Conservation (phyloP, 345 rosid genomes). For the Syzygium aqueum region DNA sequence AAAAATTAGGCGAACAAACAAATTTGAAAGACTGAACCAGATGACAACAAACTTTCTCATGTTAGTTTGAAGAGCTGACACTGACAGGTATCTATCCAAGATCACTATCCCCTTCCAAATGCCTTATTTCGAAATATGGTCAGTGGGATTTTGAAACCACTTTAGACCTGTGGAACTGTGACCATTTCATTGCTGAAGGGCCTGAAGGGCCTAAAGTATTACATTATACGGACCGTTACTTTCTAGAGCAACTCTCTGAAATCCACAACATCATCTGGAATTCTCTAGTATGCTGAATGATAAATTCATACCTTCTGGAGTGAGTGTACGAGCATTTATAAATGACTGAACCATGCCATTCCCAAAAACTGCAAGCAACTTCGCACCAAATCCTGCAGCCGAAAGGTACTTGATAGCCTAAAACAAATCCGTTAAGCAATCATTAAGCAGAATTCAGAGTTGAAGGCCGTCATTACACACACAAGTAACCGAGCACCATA, state of each 20-base stretch:
- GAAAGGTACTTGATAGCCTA: slow-evolving; percentile 91
- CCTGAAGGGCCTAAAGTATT: too few relatives aligned
- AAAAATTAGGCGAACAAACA: too few relatives aligned
- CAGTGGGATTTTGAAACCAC: too few relatives aligned
- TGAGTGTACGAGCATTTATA: slow-evolving; percentile 72
- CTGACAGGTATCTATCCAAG: too few relatives aligned
- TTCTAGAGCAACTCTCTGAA: neutral
- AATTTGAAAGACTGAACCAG: too few relatives aligned
- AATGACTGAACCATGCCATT: slow-evolving; percentile 96
- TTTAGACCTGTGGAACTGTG: too few relatives aligned
- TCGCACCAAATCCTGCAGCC: slow-evolving; percentile 90
- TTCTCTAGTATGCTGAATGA: neutral
- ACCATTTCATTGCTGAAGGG: too few relatives aligned
- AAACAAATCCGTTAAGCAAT: slow-evolving; percentile 12
- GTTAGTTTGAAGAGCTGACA: too few relatives aligned
- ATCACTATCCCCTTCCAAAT: too few relatives aligned
- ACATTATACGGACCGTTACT: neutral
- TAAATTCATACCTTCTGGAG: slow-evolving; percentile 37
- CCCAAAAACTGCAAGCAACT: slow-evolving; percentile 76
- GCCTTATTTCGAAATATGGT: too few relatives aligned
- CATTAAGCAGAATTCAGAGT: neutral
- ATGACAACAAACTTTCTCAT: too few relatives aligned
- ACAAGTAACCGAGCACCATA: neutral
- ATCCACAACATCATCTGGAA: neutral
- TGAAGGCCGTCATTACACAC: neutral